Evolutionary conservation across 2,329 filamentous ascomycete species (phyloP), one percentile per base, ranked within the genome.

Genomic region (Fusarium sp.): DNA sequence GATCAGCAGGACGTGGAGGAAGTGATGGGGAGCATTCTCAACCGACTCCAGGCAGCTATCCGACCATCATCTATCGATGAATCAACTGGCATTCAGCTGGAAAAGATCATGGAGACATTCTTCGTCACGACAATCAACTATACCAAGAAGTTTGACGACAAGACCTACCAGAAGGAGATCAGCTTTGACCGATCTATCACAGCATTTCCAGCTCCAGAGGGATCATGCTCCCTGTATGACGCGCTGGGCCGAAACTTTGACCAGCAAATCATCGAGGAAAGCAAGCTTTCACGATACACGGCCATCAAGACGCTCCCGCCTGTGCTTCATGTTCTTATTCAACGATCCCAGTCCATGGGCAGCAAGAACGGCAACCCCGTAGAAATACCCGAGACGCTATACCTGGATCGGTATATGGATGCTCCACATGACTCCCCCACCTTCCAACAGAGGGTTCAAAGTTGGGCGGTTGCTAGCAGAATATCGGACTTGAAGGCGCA

Each of bases 1-100:
- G 84, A 93, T 33, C 96, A 99, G 76, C 94, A 99, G 80, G 96
- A 99, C 79, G 95, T 97, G 4, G 93, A 93, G 11, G 96, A 99
- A 79, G 95, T 97, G 49, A 94, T 97, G 82, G 93, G 93, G 63
- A 96, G 95, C 74, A 92, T 97, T 25, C 88, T 97, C 63, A 93
- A 95, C 75, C 91, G 96, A 55, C 84, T 97, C n/a, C 92, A 96
- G 74, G 93, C 92, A 57, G 94, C 95, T 2, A 94, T 98, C 75
- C 89, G 86, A 62, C 87, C 93, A 6, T 86, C 85, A n/a, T 86
- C 85, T 4, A 88, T 92, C 64, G 78, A 82, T 62, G 81, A 85
- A 6, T 86, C 78, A 29, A 82, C 89, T 46, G 91, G 91, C 3
- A 91, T 96, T 69, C 95, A 97, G 78, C 81, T 89, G 18, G 96